These are phyloP conservation scores for Neofusicoccum parvum DNA, from an alignment of 2,329 filamentous ascomycete species.

Conservation along the genomic window DNA sequence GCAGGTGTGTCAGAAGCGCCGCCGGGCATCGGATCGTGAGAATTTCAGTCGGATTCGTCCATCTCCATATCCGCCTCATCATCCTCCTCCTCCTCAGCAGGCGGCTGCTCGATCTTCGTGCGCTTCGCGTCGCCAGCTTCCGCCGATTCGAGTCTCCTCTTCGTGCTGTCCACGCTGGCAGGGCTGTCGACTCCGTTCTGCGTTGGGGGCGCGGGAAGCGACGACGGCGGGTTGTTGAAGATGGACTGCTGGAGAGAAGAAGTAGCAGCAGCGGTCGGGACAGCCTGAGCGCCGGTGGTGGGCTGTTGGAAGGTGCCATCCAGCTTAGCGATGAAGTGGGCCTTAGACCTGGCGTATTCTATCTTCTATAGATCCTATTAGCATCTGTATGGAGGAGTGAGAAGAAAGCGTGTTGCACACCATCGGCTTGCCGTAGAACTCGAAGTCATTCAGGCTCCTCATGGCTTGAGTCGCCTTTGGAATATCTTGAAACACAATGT, in stretches of 20 bases:
- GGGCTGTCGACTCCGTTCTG: slow-evolving; percentile 45
- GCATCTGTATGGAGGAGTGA: not conserved
- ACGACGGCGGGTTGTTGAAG: slow-evolving; percentile 16
- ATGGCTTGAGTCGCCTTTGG: slow-evolving; percentile 93
- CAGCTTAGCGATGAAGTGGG: slow-evolving; percentile 83
- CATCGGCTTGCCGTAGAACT: slow-evolving; percentile 82
- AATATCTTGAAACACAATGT: slow-evolving; percentile 85
- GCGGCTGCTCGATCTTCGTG: slow-evolving; percentile 57
- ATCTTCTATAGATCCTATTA: slow-evolving; percentile 67
- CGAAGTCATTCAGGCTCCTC: slow-evolving; percentile 81
- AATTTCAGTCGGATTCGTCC: slow-evolving; percentile 64
- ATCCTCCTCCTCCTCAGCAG: slow-evolving; percentile 35
- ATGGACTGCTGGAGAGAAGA: slow-evolving; percentile 41
- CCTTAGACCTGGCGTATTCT: slow-evolving; percentile 86
- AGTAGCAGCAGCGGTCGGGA: slow-evolving; percentile 44
- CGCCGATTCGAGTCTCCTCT: slow-evolving; percentile 61
- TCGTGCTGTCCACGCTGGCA: slow-evolving; percentile 71
- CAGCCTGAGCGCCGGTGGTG: slow-evolving; percentile 26
- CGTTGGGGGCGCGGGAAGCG: slow-evolving; percentile 39
- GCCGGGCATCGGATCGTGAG: slow-evolving; percentile 11
- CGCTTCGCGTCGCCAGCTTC: slow-evolving; percentile 37
- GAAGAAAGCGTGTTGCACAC: slow-evolving; percentile 54
- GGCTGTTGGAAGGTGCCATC: slow-evolving; percentile 73
- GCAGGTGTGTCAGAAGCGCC: slow-evolving; percentile 11
- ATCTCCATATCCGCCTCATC: slow-evolving; percentile 58